phyloP scores from a whole-genome alignment of 495 filamentous ascomycete species.

The Lasiosphaeris hirsuta region DNA sequence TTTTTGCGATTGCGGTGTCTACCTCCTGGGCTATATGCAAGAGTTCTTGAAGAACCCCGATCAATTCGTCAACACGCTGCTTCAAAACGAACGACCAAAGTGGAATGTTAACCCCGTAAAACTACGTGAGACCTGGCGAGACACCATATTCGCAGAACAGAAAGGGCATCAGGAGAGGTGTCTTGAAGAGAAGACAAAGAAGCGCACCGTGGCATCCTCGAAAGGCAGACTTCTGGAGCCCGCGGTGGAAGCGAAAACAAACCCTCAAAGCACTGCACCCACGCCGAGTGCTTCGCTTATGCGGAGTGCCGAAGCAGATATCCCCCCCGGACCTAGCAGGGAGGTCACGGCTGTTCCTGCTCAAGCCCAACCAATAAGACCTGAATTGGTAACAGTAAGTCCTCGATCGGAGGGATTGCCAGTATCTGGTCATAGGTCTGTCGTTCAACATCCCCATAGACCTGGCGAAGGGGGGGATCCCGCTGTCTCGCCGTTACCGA shows the following conservation, averaged over 20 bases:
- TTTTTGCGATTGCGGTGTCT: conserved; percentile 85
- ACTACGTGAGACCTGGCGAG: conserved; percentile 35
- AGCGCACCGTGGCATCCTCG: conserved; percentile 4
- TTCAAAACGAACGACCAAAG: conserved; percentile 26
- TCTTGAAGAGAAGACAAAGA: conserved; percentile 20
- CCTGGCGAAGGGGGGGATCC: too few species aligned
- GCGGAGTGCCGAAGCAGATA: too few species aligned
- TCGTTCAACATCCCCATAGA: too few species aligned
- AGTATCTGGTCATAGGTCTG: too few species aligned
- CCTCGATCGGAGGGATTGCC: too few species aligned
- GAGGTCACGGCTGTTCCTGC: too few species aligned
- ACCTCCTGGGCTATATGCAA: conserved; percentile 75
- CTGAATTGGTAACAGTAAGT: too few species aligned
- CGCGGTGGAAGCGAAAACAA: background rate
- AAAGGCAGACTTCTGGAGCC: background rate
- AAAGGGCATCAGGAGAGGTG: conserved; percentile 30
- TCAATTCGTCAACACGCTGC: conserved; percentile 47
- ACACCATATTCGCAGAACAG: conserved; percentile 36
- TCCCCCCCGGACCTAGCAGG: too few species aligned
- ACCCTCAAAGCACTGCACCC: background rate
- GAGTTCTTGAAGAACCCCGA: conserved; percentile 72
- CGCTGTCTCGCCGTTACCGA: background rate
- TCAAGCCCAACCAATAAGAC: too few species aligned
- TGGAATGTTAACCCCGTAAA: conserved; percentile 37
- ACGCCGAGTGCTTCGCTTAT: too few species aligned